Percentiles rank a stretch among this genome's conserved stretches.
These are phyloP conservation scores for Priceomyces medius DNA, from an alignment of 805 yeast genomes.

Conservation along the genomic window DNA sequence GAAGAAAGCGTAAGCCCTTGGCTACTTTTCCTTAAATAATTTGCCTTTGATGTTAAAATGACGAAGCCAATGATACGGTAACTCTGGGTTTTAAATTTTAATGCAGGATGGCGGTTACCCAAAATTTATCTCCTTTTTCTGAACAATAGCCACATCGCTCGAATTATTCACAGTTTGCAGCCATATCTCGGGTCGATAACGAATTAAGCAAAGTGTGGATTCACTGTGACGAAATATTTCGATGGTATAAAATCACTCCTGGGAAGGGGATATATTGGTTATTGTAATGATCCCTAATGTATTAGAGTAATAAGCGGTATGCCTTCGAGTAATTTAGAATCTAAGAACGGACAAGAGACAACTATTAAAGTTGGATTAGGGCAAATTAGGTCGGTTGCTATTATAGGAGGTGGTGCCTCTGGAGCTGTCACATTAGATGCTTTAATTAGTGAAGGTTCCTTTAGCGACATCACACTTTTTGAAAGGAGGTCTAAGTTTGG, in stretches of 20 bases:
- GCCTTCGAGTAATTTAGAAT: background rate
- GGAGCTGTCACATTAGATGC: constrained; percentile 45
- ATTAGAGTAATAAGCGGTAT: background rate
- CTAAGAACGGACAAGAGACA: background rate
- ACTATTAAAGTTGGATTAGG: background rate
- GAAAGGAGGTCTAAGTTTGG: constrained; percentile 42
- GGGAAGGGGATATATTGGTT: too few relatives aligned
- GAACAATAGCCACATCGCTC: background rate
- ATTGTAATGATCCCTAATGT: background rate
- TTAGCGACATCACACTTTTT: constrained; percentile 35
- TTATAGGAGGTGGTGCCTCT: constrained; percentile 54
- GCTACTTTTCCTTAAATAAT: too few relatives aligned
- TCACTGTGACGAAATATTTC: background rate
- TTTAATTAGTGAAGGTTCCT: constrained; percentile 31
- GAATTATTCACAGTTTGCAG: background rate
- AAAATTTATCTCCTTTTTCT: too few relatives aligned
- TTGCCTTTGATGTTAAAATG: too few relatives aligned
- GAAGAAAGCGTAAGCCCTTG: too few relatives aligned
- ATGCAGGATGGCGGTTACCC: too few relatives aligned
- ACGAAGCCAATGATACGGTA: too few relatives aligned
- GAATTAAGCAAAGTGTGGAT: background rate
- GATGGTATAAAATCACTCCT: too few relatives aligned
- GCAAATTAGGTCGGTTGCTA: constrained; percentile 31
- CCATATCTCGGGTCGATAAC: background rate
- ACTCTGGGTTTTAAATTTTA: too few relatives aligned